Percentiles rank a stretch among this genome's conserved stretches.
Conservation (phyloP, 1,139 yeast genomes). For the Yamadazyma spencermartinsiae region DNA sequence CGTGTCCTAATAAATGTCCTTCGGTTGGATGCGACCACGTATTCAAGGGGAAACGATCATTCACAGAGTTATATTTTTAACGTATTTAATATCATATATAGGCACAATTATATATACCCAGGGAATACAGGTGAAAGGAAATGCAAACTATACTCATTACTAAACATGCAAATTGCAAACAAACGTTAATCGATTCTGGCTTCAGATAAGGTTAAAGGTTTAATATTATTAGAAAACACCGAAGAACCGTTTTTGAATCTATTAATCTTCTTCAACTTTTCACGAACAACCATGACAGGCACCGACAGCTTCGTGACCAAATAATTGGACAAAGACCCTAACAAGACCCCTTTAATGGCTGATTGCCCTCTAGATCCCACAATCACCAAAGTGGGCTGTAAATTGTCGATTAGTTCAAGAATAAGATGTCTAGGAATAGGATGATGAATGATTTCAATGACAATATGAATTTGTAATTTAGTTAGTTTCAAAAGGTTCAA, state of each 20-base stretch:
- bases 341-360: constrained; percentile 72
- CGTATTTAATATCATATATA: constrained; percentile 1
- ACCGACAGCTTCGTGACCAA: constrained; percentile 75
- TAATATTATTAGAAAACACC: constrained; percentile 49
- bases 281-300: constrained; percentile 90
- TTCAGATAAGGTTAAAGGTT: constrained; percentile 50
- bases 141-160: background rate
- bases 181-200: constrained; percentile 44
- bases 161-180: background rate
- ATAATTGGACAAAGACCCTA: constrained; percentile 76
- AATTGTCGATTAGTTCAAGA: constrained; percentile 77
- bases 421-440: constrained; percentile 86
- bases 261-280: constrained; percentile 73
- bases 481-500: constrained; percentile 64
- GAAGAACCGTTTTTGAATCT: constrained; percentile 53
- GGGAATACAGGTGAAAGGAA: background rate
- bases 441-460: constrained; percentile 76
- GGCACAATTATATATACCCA: constrained; percentile 1
- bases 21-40: constrained; percentile 37
- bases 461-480: constrained; percentile 74
- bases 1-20: constrained; percentile 53
- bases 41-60: constrained; percentile 33
- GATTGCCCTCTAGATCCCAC: constrained; percentile 80
- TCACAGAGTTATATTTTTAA: constrained; percentile 39
- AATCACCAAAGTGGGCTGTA: constrained; percentile 80